Evolutionary conservation across 2,329 filamentous ascomycete species (phyloP), one percentile per base, ranked within the genome.

Genomic region (Calcarisporium arbuscula): DNA sequence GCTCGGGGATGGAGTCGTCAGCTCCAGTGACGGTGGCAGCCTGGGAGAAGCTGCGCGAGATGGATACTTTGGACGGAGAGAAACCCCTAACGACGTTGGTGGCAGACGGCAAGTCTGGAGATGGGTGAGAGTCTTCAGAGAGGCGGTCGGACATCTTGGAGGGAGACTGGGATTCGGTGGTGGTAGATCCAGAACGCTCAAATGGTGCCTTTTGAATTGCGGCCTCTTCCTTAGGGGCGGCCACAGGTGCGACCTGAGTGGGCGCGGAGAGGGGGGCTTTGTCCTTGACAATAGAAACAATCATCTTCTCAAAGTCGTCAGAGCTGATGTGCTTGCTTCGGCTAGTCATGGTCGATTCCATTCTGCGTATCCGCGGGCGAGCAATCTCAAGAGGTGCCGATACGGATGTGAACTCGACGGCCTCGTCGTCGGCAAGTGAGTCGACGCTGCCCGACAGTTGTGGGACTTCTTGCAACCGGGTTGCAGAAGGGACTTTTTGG

Each of bases 291-390:
- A 95, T 95, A 25, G 82, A 87, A 37, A 85, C 78, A 27, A 95
- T 86, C 76, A 96, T 94, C 66, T 94, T 94, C 61, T 95, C 87
- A 19, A 96, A 72, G 50, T 92, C 85, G 52, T 86, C 76, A 6
- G 90, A 87, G n/a, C 88, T 94, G 47, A 95, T 90, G 62, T 95
- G 89, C 52, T 85, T 83, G 54, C 81, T 85, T 40, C 84, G 74
- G 57, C 75, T 81, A 54, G 75, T 72, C 19, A 74, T 75, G 51
- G 71, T 80, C 9, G 82, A 89, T 56, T 89, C 84, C 50, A 82
- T 74, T 49, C 81, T 72, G 50, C 71, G 72, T 47, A 85, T 77
- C 46, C 80, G 74, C 40, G 86, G 85, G 51, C 80, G 70, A 44
- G 72, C 55, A 42, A 80, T 76, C 47, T 80, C 67, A 43, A 80